phyloP scores from a whole-genome alignment of 345 rosid species.

The Abelmoschus esculentus region DNA sequence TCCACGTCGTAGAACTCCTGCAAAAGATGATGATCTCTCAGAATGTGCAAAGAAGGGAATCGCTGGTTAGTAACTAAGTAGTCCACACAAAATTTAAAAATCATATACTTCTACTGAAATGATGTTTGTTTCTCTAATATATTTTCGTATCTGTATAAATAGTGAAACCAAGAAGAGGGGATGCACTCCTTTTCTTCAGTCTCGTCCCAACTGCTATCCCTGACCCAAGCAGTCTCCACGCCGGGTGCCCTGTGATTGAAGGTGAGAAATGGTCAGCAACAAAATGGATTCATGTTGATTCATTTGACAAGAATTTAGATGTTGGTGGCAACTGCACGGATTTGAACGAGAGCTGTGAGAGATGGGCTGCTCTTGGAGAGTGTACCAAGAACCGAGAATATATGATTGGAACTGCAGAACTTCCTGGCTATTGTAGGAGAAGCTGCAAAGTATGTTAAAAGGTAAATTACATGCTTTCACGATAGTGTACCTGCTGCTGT shows the following conservation, averaged over 20 bases:
- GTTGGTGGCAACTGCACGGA: slow-evolving; percentile 65
- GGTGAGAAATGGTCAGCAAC: slow-evolving; percentile 99
- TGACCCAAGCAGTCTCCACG: slow-evolving; percentile 68
- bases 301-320: slow-evolving; percentile 55
- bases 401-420: slow-evolving; percentile 68
- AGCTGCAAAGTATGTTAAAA: slow-evolving; percentile 78
- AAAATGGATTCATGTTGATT: slow-evolving; percentile 93
- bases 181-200: slow-evolving; percentile 90
- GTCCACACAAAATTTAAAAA: neutral
- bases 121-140: slow-evolving; percentile 1
- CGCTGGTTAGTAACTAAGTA: slow-evolving; percentile 46
- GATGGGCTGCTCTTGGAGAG: slow-evolving; percentile 93
- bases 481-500: neutral
- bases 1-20: slow-evolving; percentile 48
- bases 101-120: neutral
- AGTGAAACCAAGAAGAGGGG: slow-evolving; percentile 86
- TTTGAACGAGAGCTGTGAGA: slow-evolving; percentile 64
- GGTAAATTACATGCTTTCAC: neutral
- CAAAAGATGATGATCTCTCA: slow-evolving; percentile 52
- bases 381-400: slow-evolving; percentile 76
- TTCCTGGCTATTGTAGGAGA: slow-evolving; percentile 80
- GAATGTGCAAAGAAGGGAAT: slow-evolving; percentile 90
- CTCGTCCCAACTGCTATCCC: slow-evolving; percentile 70
- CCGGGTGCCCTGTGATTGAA: slow-evolving; percentile 88
- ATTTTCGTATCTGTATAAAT: neutral